Evolutionary conservation across 2,329 filamentous ascomycete species (phyloP).

Genomic region (Colletotrichum sp.): DNA sequence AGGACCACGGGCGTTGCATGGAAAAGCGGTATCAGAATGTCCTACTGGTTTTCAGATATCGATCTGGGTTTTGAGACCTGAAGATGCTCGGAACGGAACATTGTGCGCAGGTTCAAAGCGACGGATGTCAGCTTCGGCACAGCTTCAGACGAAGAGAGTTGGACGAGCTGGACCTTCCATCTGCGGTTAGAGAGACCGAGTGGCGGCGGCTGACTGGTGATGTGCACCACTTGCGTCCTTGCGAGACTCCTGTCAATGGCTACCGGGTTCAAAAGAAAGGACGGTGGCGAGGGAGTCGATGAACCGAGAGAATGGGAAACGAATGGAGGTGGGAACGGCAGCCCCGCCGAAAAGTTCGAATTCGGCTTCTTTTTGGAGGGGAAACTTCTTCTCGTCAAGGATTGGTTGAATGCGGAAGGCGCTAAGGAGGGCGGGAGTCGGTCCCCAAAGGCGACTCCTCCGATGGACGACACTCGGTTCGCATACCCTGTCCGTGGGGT

Average conservation of each 20-base stretch:
- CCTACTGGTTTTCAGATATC: background rate
- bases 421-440: background rate
- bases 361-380: slow-evolving; percentile 1
- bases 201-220: background rate
- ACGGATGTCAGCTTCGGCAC: slow-evolving; percentile 1
- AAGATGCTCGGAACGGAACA: background rate
- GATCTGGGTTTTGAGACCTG: background rate
- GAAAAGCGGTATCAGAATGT: background rate
- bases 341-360: slow-evolving; percentile 8
- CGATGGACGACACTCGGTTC: background rate
- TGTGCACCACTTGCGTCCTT: background rate
- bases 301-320: background rate
- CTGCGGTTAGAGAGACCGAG: background rate
- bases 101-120: background rate
- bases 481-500: background rate
- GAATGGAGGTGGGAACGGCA: background rate
- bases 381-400: background rate
- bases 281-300: background rate
- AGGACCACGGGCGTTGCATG: background rate
- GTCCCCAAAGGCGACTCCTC: background rate
- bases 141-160: background rate
- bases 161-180: background rate
- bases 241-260: background rate
- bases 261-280: background rate
- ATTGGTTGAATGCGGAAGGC: background rate